Conservation (phyloP, 257 asterid genomes). For the Solanum stenotomum region DNA sequence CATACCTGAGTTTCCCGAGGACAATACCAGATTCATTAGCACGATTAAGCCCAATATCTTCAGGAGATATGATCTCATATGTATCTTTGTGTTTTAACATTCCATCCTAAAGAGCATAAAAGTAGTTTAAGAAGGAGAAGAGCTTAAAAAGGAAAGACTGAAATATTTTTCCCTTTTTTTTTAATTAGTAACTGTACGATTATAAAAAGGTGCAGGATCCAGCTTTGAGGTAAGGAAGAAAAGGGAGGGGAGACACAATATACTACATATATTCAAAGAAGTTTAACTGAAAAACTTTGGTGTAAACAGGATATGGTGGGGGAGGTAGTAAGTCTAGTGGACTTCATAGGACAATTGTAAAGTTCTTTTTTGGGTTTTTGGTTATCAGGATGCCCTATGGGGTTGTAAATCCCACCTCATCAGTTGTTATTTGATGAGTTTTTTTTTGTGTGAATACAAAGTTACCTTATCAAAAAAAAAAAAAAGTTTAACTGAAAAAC, state of each 20-base stretch:
- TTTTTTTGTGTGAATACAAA: too few relatives aligned
- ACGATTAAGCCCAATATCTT: constrained; percentile 91
- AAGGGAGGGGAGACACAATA: neutral
- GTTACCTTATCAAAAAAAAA: too few relatives aligned
- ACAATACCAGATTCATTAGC: constrained; percentile 88
- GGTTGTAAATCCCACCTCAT: too few relatives aligned
- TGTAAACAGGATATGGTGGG: too few relatives aligned
- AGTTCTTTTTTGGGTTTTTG: too few relatives aligned
- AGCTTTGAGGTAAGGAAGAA: neutral
- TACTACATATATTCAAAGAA: neutral
- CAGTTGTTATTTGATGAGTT: too few relatives aligned
- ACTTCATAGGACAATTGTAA: too few relatives aligned
- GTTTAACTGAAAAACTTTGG: neutral
- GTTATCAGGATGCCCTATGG: too few relatives aligned
- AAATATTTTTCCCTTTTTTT: neutral
- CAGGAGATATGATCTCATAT: constrained; percentile 90
- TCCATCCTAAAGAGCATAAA: constrained; percentile 61
- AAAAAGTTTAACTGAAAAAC: neutral
- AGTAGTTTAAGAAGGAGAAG: neutral
- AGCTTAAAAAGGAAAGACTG: neutral
- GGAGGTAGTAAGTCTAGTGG: too few relatives aligned
- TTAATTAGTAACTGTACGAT: neutral
- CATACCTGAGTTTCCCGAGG: constrained; percentile 94
- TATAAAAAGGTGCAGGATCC: neutral
- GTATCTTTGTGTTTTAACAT: constrained; percentile 89